Conservation (phyloP, 257 asterid species). For the Phtheirospermum japonicum region DNA sequence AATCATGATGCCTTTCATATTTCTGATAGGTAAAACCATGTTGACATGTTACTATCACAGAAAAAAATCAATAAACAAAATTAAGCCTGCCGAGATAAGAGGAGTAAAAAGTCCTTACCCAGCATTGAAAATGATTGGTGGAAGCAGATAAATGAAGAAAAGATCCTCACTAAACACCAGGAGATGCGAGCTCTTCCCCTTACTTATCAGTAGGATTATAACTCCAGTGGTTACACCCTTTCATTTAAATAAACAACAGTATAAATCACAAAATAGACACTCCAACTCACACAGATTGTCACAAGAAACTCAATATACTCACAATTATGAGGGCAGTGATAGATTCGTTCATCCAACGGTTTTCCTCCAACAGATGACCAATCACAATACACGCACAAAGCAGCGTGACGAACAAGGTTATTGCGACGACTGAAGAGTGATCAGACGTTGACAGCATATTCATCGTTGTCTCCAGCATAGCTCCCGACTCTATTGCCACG, state of each 20-base stretch:
- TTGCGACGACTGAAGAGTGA: slow-evolving; percentile 72
- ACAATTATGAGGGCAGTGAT: slow-evolving; percentile 82
- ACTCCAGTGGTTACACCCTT: slow-evolving; percentile 94
- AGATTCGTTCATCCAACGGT: slow-evolving; percentile 97
- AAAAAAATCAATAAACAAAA: slow-evolving; percentile 5
- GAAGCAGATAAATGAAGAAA: slow-evolving; percentile 95
- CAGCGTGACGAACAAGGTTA: slow-evolving; percentile 75
- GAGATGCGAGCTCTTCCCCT: slow-evolving; percentile 84
- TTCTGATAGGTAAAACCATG: slow-evolving; percentile 10
- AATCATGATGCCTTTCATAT: not conserved
- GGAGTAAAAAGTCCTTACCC: slow-evolving; percentile 48
- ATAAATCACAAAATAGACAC: slow-evolving; percentile 15
- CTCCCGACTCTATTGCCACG: slow-evolving; percentile 50
- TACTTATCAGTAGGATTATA: slow-evolving; percentile 67
- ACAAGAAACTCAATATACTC: no score
- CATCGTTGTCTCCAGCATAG: slow-evolving; percentile 35
- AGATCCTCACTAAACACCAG: slow-evolving; percentile 93
- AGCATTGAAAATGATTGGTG: slow-evolving; percentile 97
- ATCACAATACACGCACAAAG: slow-evolving; percentile 83
- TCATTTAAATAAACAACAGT: slow-evolving; percentile 16
- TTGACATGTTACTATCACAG: not conserved
- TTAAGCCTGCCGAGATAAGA: slow-evolving; percentile 3
- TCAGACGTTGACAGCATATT: slow-evolving; percentile 50
- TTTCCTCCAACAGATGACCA: slow-evolving; percentile 95
- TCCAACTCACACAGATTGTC: no score